These are phyloP conservation scores for Fusarium sp. DNA, from an alignment of 2,329 filamentous ascomycete species.

Conservation along the genomic window DNA sequence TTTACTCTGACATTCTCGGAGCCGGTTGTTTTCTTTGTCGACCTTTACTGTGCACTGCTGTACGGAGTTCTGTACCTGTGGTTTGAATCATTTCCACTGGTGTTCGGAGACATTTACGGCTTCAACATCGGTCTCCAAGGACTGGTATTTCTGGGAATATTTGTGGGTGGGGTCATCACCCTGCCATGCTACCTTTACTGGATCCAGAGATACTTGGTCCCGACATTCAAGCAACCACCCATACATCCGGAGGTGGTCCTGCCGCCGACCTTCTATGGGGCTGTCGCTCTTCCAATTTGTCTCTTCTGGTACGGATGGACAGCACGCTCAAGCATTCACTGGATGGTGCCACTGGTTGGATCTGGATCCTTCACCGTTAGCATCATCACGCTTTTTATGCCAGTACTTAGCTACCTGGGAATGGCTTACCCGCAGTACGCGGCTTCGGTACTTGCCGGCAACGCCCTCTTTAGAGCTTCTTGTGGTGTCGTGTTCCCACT, in stretches of 20 bases:
- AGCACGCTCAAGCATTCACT: constrained; percentile 14
- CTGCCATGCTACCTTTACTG: constrained; percentile 20
- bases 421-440: constrained; percentile 19
- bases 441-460: constrained; percentile 19
- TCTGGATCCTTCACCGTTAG: constrained; percentile 9
- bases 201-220: constrained; percentile 20
- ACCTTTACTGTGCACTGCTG: constrained; percentile 59
- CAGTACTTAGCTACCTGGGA: constrained; percentile 29
- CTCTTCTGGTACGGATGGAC: constrained; percentile 36
- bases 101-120: constrained; percentile 41
- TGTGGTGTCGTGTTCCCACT: constrained; percentile 9
- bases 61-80: constrained; percentile 62
- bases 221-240: constrained; percentile 13
- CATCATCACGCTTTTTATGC: constrained; percentile 10
- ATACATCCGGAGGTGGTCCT: constrained; percentile 11
- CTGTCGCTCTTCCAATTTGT: constrained; percentile 68
- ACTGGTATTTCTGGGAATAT: constrained; percentile 34
- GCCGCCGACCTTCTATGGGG: constrained; percentile 72
- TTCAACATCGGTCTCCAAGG: constrained; percentile 74
- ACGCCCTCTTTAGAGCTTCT: constrained; percentile 13
- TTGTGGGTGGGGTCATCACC: constrained; percentile 24
- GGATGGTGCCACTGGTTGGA: constrained; percentile 15
- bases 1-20: constrained; percentile 56
- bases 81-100: constrained; percentile 38
- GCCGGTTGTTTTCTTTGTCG: constrained; percentile 61